These are phyloP conservation scores for Sporisorium graminicola DNA, from an alignment of 1,284 basidiomycete species.

Conservation along the genomic window DNA sequence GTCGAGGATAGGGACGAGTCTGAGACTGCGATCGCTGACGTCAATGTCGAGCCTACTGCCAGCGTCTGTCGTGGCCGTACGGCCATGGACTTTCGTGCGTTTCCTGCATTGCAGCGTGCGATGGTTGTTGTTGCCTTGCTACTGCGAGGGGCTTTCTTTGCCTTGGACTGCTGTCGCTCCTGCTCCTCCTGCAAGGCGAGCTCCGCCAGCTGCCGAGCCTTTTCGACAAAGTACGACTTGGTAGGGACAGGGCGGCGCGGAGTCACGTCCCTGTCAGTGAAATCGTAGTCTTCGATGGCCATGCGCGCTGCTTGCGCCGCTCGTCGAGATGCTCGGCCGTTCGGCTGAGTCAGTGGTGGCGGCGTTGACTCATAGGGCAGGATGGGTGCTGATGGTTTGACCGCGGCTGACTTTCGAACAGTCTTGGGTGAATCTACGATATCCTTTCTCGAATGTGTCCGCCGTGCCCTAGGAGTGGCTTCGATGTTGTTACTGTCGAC, in stretches of 20 bases:
- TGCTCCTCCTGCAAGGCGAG: constrained; percentile 8
- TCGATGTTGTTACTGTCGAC: not conserved
- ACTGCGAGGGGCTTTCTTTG: not conserved
- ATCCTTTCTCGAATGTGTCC: not conserved
- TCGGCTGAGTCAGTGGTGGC: constrained; percentile 9
- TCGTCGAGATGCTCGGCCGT: constrained; percentile 30
- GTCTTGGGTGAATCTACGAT: constrained; percentile 12
- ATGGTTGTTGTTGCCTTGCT: not conserved
- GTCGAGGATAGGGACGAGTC: constrained; percentile 27
- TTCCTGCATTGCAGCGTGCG: not conserved
- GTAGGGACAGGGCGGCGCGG: constrained; percentile 44
- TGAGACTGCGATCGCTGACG: constrained; percentile 14
- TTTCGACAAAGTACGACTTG: constrained; percentile 46
- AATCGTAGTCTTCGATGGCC: constrained; percentile 49
- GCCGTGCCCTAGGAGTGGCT: constrained; percentile 19
- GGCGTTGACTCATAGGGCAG: constrained; percentile 29
- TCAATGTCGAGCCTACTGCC: not conserved
- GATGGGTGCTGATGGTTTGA: not conserved
- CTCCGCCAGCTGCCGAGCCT: constrained; percentile 38
- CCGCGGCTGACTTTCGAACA: not conserved
- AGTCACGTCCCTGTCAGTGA: constrained; percentile 47
- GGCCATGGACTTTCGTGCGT: constrained; percentile 21
- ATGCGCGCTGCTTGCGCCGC: constrained; percentile 41
- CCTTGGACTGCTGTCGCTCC: constrained; percentile 8
- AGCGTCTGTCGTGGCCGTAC: constrained; percentile 14